A percentile compares a stretch with the other conserved stretches of the same genome.
These are phyloP conservation scores for Aspergillus campestris DNA, from an alignment of 495 filamentous ascomycete genomes.

Conservation along the genomic window DNA sequence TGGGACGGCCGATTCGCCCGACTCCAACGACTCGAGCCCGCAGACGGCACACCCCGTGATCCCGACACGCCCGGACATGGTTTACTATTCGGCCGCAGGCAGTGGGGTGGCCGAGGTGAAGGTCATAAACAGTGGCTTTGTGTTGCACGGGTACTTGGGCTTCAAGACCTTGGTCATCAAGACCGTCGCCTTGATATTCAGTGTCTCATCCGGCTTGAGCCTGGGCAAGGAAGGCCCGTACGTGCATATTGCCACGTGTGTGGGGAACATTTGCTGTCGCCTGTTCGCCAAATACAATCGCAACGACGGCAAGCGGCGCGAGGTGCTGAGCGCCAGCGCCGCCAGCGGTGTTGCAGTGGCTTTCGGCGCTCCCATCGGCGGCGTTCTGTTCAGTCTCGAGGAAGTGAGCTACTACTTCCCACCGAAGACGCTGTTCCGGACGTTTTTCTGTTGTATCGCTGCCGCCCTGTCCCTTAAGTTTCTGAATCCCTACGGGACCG, in stretches of 20 bases:
- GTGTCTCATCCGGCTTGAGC: conserved; percentile 85
- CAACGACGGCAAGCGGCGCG: conserved; percentile 86
- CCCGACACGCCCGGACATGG: conserved; percentile 55
- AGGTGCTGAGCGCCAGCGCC: conserved; percentile 86
- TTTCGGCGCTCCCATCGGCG: conserved; percentile 88
- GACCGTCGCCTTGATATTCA: conserved; percentile 72
- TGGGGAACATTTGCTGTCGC: conserved; percentile 92
- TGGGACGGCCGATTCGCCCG: conserved; percentile 31
- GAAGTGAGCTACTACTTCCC: conserved; percentile 98
- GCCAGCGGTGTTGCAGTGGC: conserved; percentile 91
- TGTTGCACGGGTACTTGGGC: conserved; percentile 91
- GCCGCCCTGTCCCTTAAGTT: conserved; percentile 88
- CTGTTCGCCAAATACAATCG: conserved; percentile 87
- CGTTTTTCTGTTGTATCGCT: conserved; percentile 96
- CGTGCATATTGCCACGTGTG: conserved; percentile 92
- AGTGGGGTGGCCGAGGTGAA: conserved; percentile 97
- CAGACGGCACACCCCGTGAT: conserved; percentile 19
- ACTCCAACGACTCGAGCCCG: conserved; percentile 20
- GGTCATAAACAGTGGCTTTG: conserved; percentile 94
- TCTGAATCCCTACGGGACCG: conserved; percentile 89
- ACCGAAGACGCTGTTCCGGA: conserved; percentile 95
- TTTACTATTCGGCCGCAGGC: conserved; percentile 92
- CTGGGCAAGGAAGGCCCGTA: conserved; percentile 96
- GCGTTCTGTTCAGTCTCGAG: conserved; percentile 88
- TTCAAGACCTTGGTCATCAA: conserved; percentile 84